Percentiles rank a stretch among this genome's conserved stretches.
These are phyloP conservation scores for Euclidium syriacum DNA, from an alignment of 345 rosid genomes.

Conservation along the genomic window DNA sequence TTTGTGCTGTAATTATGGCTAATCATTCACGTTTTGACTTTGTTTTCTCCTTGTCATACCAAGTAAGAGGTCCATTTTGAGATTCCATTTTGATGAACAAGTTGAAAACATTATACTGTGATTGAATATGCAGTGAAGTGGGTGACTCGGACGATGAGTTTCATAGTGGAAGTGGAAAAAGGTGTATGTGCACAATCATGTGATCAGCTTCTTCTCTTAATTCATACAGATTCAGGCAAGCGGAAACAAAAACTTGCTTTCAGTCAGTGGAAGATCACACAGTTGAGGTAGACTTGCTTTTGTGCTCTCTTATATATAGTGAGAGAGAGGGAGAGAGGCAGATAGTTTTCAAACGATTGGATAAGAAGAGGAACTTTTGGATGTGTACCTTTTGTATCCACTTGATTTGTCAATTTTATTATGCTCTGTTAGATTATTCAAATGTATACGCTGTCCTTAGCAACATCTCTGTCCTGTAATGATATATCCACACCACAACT, in stretches of 20 bases:
- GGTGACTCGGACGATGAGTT: conserved; percentile 27
- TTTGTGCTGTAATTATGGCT: not conserved
- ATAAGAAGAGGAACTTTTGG: conserved; percentile 28
- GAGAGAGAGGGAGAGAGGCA: not conserved
- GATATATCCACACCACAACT: conserved; percentile 25
- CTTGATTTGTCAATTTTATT: conserved; percentile 23
- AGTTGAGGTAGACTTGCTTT: not conserved
- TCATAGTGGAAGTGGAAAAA: conserved; percentile 21
- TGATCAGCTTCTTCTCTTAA: not conserved
- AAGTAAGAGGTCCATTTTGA: not conserved
- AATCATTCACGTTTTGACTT: not conserved
- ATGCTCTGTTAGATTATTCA: conserved; percentile 14
- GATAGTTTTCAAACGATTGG: conserved; percentile 5
- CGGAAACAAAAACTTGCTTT: not conserved
- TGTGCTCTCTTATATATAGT: not conserved
- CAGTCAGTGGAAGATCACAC: not conserved
- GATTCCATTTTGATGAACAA: not conserved
- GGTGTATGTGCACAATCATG: conserved; percentile 35
- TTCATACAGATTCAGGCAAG: no score
- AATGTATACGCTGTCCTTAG: not conserved
- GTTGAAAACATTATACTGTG: not conserved
- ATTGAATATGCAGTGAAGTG: conserved; percentile 26
- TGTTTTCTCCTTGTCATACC: not conserved
- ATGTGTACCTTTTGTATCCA: conserved; percentile 26
- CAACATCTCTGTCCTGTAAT: conserved; percentile 24